These are phyloP conservation scores for Aspergillus puulaauensis DNA, from an alignment of 2,329 filamentous ascomycete genomes.

Conservation along the genomic window DNA sequence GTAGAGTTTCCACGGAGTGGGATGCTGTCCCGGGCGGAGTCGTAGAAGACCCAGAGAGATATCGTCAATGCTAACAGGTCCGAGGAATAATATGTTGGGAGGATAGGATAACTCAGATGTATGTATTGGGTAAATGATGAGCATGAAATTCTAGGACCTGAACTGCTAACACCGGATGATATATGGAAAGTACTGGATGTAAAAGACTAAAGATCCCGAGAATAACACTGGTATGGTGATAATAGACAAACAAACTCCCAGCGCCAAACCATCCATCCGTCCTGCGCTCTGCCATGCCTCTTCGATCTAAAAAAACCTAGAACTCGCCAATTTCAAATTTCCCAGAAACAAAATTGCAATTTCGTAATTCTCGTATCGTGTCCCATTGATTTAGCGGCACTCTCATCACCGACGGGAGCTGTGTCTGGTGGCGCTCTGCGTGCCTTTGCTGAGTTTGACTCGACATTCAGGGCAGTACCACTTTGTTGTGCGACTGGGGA, in stretches of 20 bases:
- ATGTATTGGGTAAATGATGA: not conserved
- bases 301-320: not conserved
- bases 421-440: slow-evolving; percentile 40
- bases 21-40: too few relatives aligned
- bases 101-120: not conserved
- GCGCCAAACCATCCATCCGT: slow-evolving; percentile 1
- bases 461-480: slow-evolving; percentile 67
- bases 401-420: slow-evolving; percentile 34
- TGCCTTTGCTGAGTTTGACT: slow-evolving; percentile 47
- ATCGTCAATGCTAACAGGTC: too few relatives aligned
- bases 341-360: slow-evolving; percentile 9
- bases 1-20: too few relatives aligned
- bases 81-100: not conserved
- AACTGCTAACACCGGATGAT: not conserved
- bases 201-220: not conserved
- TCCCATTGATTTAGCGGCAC: not conserved
- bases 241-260: slow-evolving; percentile 1
- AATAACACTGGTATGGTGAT: not conserved
- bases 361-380: slow-evolving; percentile 16
- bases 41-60: too few relatives aligned
- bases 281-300: not conserved
- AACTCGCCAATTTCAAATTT: slow-evolving; percentile 3
- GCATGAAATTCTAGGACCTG: not conserved
- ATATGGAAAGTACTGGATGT: not conserved
- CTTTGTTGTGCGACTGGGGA: slow-evolving; percentile 60